A percentile compares a stretch with the other conserved stretches of the same genome.
phyloP scores from a whole-genome alignment of 192 early-diverging fungal genomes.

The Umbelopsis ramanniana region DNA sequence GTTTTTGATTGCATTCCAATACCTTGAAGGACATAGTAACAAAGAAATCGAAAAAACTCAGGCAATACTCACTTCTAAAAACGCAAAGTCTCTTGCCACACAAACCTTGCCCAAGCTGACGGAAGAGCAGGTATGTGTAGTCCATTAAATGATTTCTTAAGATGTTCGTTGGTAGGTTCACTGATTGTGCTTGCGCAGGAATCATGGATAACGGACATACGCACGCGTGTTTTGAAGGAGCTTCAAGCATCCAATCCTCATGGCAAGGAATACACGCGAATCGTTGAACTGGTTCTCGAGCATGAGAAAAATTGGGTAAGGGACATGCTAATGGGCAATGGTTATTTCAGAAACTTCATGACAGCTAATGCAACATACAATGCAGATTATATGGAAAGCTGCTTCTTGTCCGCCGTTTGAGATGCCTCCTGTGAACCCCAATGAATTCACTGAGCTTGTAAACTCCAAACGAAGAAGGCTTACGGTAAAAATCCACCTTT shows the following conservation, averaged over 20 bases:
- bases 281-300: constrained; percentile 66
- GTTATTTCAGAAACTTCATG: not conserved
- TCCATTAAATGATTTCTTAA: not conserved
- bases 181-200: constrained; percentile 38
- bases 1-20: constrained; percentile 84
- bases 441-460: constrained; percentile 38
- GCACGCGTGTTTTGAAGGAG: constrained; percentile 49
- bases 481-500: not conserved
- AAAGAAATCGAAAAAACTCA: constrained; percentile 48
- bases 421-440: constrained; percentile 43
- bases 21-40: constrained; percentile 61
- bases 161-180: not conserved
- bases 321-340: not conserved
- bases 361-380: not conserved
- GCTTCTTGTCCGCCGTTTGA: constrained; percentile 80
- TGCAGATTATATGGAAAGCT: constrained; percentile 79
- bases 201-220: constrained; percentile 56
- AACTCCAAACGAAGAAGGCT: constrained; percentile 20
- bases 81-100: constrained; percentile 53
- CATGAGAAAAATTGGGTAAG: constrained; percentile 80
- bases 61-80: constrained; percentile 50
- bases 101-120: constrained; percentile 16
- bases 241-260: constrained; percentile 59
- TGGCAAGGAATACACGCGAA: constrained; percentile 66
- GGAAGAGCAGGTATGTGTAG: constrained; percentile 42